A percentile compares a stretch with the other conserved stretches of the same genome.
Evolutionary conservation across 768 basidiomycete genomes (phyloP).

Genomic region (Inosperma sp.): DNA sequence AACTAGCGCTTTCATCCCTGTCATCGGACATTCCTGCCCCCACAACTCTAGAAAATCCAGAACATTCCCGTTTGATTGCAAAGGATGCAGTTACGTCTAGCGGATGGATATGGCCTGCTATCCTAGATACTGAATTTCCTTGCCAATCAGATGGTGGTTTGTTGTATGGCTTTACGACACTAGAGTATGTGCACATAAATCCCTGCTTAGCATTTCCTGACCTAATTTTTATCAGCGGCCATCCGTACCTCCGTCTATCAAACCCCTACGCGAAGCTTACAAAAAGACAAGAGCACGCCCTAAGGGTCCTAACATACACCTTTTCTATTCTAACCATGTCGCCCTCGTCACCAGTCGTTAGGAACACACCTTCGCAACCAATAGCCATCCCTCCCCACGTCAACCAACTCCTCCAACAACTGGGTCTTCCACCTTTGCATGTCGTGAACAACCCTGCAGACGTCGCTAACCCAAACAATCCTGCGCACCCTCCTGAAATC

Average conservation of each 20-base stretch:
- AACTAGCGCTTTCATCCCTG: slow-evolving; percentile 40
- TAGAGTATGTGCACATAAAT: slow-evolving; percentile 35
- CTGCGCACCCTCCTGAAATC: slow-evolving; percentile 35
- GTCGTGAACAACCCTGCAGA: slow-evolving; percentile 33
- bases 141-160: slow-evolving; percentile 35
- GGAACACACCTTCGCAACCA: slow-evolving; percentile 25
- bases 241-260: slow-evolving; percentile 50
- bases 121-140: slow-evolving; percentile 46
- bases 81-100: slow-evolving; percentile 33
- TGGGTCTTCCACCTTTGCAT: slow-evolving; percentile 54
- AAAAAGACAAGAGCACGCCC: slow-evolving; percentile 56
- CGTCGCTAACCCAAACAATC: slow-evolving; percentile 26
- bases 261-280: slow-evolving; percentile 46
- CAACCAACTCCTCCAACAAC: slow-evolving; percentile 58
- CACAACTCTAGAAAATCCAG: slow-evolving; percentile 9
- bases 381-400: slow-evolving; percentile 45
- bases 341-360: slow-evolving; percentile 17
- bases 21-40: slow-evolving; percentile 18
- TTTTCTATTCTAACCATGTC: slow-evolving; percentile 44
- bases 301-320: slow-evolving; percentile 58
- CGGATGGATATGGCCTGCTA: slow-evolving; percentile 48
- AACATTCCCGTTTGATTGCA: slow-evolving; percentile 26
- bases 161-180: slow-evolving; percentile 35
- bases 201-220: neutral
- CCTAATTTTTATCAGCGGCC: slow-evolving; percentile 35